A percentile compares a stretch with the other conserved stretches of the same genome.
These are phyloP conservation scores for Neurospora sublineolata DNA, from an alignment of 495 filamentous ascomycete species.

Conservation along the genomic window DNA sequence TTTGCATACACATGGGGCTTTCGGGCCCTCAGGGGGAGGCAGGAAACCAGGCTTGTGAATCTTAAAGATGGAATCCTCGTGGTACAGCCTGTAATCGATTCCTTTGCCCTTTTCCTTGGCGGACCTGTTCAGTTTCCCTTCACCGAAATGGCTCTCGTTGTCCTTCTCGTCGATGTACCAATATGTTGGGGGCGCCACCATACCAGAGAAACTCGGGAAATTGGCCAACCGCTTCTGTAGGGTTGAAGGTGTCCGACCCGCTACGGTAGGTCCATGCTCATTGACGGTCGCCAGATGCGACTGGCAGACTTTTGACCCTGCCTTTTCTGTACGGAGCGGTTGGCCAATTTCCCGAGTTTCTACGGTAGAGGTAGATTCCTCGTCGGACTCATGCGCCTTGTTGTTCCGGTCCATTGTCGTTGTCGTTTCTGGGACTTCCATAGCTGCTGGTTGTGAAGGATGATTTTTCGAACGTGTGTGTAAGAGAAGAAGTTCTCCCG, in stretches of 20 bases:
- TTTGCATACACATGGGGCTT: not conserved
- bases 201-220: too few relatives aligned
- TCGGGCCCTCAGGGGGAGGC: not conserved
- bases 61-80: not conserved
- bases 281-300: too few relatives aligned
- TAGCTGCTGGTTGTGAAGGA: not conserved
- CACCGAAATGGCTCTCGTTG: not conserved
- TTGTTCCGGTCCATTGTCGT: not conserved
- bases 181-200: not conserved
- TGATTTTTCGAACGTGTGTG: not conserved
- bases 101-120: not conserved
- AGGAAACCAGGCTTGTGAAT: not conserved
- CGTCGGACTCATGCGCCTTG: not conserved
- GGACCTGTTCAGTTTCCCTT: not conserved
- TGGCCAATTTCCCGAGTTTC: too few relatives aligned
- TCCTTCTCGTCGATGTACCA: not conserved
- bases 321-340: too few relatives aligned
- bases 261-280: too few relatives aligned
- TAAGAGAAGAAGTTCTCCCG: not conserved
- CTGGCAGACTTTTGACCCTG: too few relatives aligned
- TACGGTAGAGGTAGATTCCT: not conserved
- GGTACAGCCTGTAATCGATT: not conserved
- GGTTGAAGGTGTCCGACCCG: too few relatives aligned
- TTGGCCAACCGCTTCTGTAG: too few relatives aligned
- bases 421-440: not conserved